Evolutionary conservation across 345 rosid species (phyloP).

Genomic region (Syzygium aromaticum): DNA sequence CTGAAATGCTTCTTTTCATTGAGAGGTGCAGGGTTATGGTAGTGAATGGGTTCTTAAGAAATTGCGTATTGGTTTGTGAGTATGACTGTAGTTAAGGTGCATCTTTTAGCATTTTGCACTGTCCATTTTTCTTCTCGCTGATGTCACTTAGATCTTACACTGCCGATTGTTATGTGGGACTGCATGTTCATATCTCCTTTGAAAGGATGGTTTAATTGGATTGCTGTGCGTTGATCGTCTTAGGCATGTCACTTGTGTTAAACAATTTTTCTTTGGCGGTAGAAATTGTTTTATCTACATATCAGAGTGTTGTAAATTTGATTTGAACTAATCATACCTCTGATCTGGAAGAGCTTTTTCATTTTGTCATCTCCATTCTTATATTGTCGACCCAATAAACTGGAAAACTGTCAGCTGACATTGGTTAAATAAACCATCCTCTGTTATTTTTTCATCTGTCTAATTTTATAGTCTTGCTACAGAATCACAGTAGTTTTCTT

Average conservation of each 20-base stretch:
- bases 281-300: background rate
- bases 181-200: background rate
- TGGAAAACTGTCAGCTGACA: background rate
- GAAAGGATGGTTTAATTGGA: background rate
- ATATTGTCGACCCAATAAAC: background rate
- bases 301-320: background rate
- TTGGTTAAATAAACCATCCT: background rate
- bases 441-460: background rate
- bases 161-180: background rate
- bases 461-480: conserved; percentile 1
- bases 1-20: background rate
- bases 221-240: background rate
- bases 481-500: conserved; percentile 76
- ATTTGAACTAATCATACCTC: background rate
- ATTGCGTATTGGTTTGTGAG: background rate
- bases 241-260: background rate
- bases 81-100: background rate
- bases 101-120: background rate
- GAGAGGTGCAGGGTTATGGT: background rate
- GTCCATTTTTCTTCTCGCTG: background rate
- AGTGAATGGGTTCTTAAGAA: background rate
- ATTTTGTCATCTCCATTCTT: background rate
- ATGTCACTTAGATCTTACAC: background rate
- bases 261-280: background rate
- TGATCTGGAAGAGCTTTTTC: background rate